Percentiles rank a stretch among this genome's conserved stretches.
phyloP scores from a whole-genome alignment of 495 filamentous ascomycete genomes.

The Aspergillus haitiensis region DNA sequence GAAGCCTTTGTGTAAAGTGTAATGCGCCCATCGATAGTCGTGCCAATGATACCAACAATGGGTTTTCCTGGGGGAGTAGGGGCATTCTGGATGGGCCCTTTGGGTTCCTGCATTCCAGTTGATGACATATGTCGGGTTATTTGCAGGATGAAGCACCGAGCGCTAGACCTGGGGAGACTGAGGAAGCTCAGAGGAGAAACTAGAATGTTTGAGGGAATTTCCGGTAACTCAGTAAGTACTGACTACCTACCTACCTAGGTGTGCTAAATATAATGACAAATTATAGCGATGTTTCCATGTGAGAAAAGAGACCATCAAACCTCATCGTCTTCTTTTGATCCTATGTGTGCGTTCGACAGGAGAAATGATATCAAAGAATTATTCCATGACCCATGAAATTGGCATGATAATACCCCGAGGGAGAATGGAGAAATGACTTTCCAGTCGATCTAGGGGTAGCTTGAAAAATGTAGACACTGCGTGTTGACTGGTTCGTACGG shows the following conservation, averaged over 20 bases:
- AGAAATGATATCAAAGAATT: not conserved
- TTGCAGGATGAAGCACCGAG: conserved; percentile 4
- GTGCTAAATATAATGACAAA: not conserved
- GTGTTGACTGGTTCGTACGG: not conserved
- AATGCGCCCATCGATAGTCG: conserved; percentile 9
- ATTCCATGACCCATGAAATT: not conserved
- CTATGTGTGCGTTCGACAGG: not conserved
- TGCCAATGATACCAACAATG: not conserved
- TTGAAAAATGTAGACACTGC: not conserved
- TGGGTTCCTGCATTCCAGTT: conserved; percentile 22
- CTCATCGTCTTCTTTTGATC: not conserved
- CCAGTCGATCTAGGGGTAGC: not conserved
- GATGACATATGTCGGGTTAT: conserved; percentile 18
- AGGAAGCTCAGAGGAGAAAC: not conserved
- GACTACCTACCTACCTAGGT: too few relatives aligned
- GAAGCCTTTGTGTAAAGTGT: conserved; percentile 21
- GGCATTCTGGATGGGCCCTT: conserved; percentile 19
- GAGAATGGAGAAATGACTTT: not conserved
- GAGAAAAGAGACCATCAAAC: too few relatives aligned
- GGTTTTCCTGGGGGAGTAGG: not conserved
- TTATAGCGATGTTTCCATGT: not conserved
- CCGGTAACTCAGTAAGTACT: too few relatives aligned
- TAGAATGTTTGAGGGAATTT: not conserved
- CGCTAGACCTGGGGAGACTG: not conserved
- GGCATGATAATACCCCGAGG: not conserved